These are phyloP conservation scores for Pisolithus sp. DNA, from an alignment of 768 basidiomycete genomes.

Conservation along the genomic window DNA sequence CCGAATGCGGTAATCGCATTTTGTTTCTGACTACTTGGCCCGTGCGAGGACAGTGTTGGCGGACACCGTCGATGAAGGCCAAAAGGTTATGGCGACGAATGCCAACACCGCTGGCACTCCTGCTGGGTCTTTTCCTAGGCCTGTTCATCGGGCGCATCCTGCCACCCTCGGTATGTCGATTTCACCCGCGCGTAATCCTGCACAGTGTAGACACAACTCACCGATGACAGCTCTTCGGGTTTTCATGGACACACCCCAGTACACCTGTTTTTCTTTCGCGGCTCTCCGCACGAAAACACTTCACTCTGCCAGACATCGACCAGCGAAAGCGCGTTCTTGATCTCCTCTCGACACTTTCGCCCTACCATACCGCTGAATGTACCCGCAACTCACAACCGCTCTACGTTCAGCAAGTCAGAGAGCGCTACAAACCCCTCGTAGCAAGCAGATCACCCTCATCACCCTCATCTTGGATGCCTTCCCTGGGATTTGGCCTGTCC, in stretches of 20 bases:
- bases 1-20: too few species aligned
- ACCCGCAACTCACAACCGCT: conserved; percentile 77
- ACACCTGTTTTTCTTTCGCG: conserved; percentile 42
- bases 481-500: conserved; percentile 40
- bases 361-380: conserved; percentile 92
- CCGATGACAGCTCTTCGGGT: conserved; percentile 18
- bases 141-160: conserved; percentile 47
- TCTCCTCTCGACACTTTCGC: conserved; percentile 78
- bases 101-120: conserved; percentile 49
- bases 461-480: conserved; percentile 53
- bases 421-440: conserved; percentile 79
- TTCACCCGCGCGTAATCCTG: not conserved
- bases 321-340: conserved; percentile 85
- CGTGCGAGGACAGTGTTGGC: too few species aligned
- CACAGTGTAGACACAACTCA: not conserved
- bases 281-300: conserved; percentile 52
- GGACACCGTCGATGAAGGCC: conserved; percentile 20
- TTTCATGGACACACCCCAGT: conserved; percentile 51
- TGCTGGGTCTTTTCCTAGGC: conserved; percentile 58
- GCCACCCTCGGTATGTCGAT: conserved; percentile 30
- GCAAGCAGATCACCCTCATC: conserved; percentile 60
- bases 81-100: conserved; percentile 31
- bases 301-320: conserved; percentile 71
- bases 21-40: too few species aligned
- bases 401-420: conserved; percentile 77